phyloP scores from a whole-genome alignment of 164 flowering plant genomes.

The Vitis amurensis region DNA sequence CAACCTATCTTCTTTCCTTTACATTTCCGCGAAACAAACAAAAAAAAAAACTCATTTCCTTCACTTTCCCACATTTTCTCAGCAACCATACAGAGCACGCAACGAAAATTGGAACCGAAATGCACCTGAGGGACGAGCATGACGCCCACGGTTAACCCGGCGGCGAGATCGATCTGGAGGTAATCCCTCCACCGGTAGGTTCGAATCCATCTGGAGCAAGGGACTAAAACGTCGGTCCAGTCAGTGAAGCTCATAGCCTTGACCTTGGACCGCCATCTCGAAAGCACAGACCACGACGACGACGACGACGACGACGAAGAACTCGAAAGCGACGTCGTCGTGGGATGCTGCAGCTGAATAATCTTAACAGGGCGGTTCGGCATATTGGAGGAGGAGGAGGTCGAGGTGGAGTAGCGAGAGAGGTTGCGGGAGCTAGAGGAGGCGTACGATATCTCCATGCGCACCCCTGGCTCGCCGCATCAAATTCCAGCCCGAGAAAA shows the following conservation, averaged over 20 bases:
- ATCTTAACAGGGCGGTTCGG: constrained; percentile 48
- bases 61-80: constrained; percentile 4
- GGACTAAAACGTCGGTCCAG: constrained; percentile 69
- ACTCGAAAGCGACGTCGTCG: constrained; percentile 19
- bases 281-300: constrained; percentile 11
- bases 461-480: constrained; percentile 14
- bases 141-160: constrained; percentile 85
- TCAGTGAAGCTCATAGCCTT: constrained; percentile 48
- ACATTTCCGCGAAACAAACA: background rate
- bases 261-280: constrained; percentile 43
- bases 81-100: constrained; percentile 1
- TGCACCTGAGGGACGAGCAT: constrained; percentile 98
- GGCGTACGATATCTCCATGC: constrained; percentile 78
- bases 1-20: background rate
- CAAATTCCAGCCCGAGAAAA: background rate
- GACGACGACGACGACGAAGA: constrained; percentile 17
- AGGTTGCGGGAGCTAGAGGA: constrained; percentile 57
- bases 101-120: background rate
- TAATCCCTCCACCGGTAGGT: constrained; percentile 78
- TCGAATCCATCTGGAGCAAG: constrained; percentile 86
- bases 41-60: background rate
- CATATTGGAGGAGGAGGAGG: constrained; percentile 16
- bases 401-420: constrained; percentile 6
- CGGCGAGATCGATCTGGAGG: constrained; percentile 78
- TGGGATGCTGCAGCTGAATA: constrained; percentile 70